These are phyloP conservation scores for Solanum clarkiae DNA, from an alignment of 257 asterid species.

Conservation along the genomic window DNA sequence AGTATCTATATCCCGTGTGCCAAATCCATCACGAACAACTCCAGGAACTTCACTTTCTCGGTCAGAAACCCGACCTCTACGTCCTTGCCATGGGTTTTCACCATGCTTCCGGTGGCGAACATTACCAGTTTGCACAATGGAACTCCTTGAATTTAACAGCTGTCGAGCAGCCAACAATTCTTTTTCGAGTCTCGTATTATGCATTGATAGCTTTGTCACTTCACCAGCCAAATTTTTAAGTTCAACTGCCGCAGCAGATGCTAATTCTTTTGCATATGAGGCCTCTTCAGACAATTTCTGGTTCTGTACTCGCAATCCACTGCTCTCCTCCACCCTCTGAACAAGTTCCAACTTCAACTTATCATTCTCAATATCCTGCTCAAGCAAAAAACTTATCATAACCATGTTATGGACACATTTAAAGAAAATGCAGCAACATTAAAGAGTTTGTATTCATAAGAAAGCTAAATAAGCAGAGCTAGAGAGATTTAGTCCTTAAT, in stretches of 20 bases:
- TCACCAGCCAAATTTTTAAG: slow-evolving; percentile 85
- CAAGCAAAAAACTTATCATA: slow-evolving; percentile 3
- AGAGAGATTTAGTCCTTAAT: background rate
- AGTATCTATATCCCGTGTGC: slow-evolving; percentile 60
- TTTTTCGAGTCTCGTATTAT: slow-evolving; percentile 68
- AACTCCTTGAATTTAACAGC: slow-evolving; percentile 36
- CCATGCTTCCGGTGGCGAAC: slow-evolving; percentile 42
- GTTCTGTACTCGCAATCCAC: slow-evolving; percentile 72
- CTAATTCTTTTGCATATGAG: slow-evolving; percentile 92
- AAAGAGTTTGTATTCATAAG: background rate
- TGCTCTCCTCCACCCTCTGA: slow-evolving; percentile 71
- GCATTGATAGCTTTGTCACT: slow-evolving; percentile 82
- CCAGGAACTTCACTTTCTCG: slow-evolving; percentile 45
- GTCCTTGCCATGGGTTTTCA: slow-evolving; percentile 44
- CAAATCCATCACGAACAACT: slow-evolving; percentile 51
- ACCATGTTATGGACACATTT: background rate
- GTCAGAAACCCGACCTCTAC: slow-evolving; percentile 50
- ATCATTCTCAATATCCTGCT: slow-evolving; percentile 84
- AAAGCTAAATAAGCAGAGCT: background rate
- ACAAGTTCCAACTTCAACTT: slow-evolving; percentile 65
- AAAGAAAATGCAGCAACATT: background rate
- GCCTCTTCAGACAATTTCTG: slow-evolving; percentile 91
- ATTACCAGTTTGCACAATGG: slow-evolving; percentile 23
- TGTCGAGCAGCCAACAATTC: slow-evolving; percentile 64
- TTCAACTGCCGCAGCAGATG: slow-evolving; percentile 97